A percentile compares a stretch with the other conserved stretches of the same genome.
These are phyloP conservation scores for Globisporangium lucens DNA, from an alignment of 352 stramenopile species.

Conservation along the genomic window DNA sequence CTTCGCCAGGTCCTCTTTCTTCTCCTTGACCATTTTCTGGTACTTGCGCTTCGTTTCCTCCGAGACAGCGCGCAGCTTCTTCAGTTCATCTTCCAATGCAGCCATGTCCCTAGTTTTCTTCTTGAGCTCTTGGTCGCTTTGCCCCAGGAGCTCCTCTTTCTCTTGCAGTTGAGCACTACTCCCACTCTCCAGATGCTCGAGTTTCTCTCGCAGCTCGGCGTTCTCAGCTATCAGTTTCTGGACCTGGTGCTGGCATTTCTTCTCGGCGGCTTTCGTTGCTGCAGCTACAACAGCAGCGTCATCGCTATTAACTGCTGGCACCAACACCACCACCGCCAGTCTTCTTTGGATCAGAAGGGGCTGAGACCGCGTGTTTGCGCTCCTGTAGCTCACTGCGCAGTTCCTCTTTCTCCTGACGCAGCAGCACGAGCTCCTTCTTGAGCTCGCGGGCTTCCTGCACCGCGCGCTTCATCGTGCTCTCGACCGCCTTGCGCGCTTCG, in stretches of 20 bases:
- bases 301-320: neutral
- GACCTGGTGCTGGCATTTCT: conserved; percentile 33
- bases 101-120: conserved; percentile 22
- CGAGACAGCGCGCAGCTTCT: conserved; percentile 22
- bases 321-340: neutral
- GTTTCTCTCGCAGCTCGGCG: conserved; percentile 10
- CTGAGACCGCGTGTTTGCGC: conserved; percentile 10
- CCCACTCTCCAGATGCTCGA: conserved; percentile 29
- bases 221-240: conserved; percentile 27
- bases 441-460: conserved; percentile 68
- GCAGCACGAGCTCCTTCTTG: conserved; percentile 72
- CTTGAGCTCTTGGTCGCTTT: conserved; percentile 23
- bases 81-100: conserved; percentile 30
- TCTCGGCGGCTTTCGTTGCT: conserved; percentile 28
- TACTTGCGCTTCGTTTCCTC: conserved; percentile 37
- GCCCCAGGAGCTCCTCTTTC: conserved; percentile 13
- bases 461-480: conserved; percentile 72
- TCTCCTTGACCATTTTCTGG: conserved; percentile 49
- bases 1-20: conserved; percentile 46
- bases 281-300: conserved; percentile 13
- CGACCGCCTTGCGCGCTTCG: conserved; percentile 62
- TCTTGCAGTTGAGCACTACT: conserved; percentile 28
- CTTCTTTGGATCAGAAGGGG: conserved; percentile 13
- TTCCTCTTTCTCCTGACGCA: conserved; percentile 76
- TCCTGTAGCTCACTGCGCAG: conserved; percentile 27